These are phyloP conservation scores for Kluyveromyces sp. DNA, from an alignment of 1,139 yeast genomes.

Conservation along the genomic window DNA sequence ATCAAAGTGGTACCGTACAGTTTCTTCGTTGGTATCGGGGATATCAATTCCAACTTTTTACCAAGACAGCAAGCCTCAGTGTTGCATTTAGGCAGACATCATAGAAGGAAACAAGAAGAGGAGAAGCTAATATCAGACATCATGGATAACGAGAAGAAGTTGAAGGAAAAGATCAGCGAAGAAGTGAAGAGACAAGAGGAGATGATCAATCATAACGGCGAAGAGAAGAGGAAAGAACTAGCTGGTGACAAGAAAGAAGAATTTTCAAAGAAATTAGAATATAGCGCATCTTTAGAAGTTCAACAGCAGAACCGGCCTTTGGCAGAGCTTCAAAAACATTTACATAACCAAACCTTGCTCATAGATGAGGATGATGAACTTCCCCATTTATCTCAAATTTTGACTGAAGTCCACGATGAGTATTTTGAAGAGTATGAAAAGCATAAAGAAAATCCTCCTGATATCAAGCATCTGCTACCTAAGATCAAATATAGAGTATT, in stretches of 20 bases:
- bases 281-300: slow-evolving; percentile 34
- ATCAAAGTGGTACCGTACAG: slow-evolving; percentile 92
- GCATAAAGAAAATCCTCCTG: slow-evolving; percentile 38
- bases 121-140: slow-evolving; percentile 30
- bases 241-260: slow-evolving; percentile 31
- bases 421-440: slow-evolving; percentile 49
- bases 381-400: slow-evolving; percentile 51
- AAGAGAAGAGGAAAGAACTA: slow-evolving; percentile 23
- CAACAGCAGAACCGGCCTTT: slow-evolving; percentile 60
- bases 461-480: slow-evolving; percentile 65
- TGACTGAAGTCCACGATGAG: slow-evolving; percentile 55
- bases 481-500: slow-evolving; percentile 61
- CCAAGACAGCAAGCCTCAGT: slow-evolving; percentile 69
- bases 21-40: slow-evolving; percentile 96
- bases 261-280: slow-evolving; percentile 37
- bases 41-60: slow-evolving; percentile 85
- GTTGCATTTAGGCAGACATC: slow-evolving; percentile 61
- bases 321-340: slow-evolving; percentile 71
- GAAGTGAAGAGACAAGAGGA: slow-evolving; percentile 33
- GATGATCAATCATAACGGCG: slow-evolving; percentile 18
- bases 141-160: slow-evolving; percentile 28
- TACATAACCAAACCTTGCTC: slow-evolving; percentile 60
- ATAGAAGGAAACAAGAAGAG: slow-evolving; percentile 37
- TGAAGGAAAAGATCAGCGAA: slow-evolving; percentile 29
- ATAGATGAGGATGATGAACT: slow-evolving; percentile 81